These are phyloP conservation scores for Trichoderma sp. DNA, from an alignment of 2,329 filamentous ascomycete species.

Conservation along the genomic window DNA sequence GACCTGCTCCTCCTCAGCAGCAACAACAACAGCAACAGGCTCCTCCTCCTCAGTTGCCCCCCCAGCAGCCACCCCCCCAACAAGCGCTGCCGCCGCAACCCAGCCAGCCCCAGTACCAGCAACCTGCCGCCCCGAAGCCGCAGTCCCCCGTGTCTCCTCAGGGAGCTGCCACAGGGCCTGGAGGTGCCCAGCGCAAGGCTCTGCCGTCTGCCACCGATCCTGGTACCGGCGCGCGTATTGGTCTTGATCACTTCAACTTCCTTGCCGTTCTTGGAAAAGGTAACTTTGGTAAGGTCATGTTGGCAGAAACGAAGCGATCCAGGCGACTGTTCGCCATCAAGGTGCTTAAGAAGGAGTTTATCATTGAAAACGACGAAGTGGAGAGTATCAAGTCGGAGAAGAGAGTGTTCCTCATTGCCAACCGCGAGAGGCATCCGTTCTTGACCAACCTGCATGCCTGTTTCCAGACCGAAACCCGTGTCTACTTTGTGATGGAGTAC, in stretches of 20 bases:
- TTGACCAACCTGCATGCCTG: constrained; percentile 92
- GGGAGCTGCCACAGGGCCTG: constrained; percentile 25
- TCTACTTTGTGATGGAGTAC: constrained; percentile 99
- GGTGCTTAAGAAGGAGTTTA: constrained; percentile 99
- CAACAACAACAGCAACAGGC: constrained; percentile 38
- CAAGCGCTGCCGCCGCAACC: constrained; percentile 31
- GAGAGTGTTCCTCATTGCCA: constrained; percentile 93
- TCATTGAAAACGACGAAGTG: constrained; percentile 98
- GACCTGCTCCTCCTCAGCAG: constrained; percentile 32
- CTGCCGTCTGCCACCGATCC: constrained; percentile 68
- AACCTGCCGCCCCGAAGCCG: constrained; percentile 38
- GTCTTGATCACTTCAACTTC: constrained; percentile 98
- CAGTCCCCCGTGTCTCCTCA: constrained; percentile 34
- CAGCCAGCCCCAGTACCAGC: constrained; percentile 37
- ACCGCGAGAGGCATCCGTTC: constrained; percentile 96
- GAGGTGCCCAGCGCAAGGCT: constrained; percentile 46
- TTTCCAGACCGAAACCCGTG: constrained; percentile 97
- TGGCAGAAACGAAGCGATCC: constrained; percentile 91
- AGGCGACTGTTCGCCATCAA: constrained; percentile 97
- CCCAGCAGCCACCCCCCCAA: constrained; percentile 38
- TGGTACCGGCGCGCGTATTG: constrained; percentile 80
- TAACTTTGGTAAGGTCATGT: constrained; percentile 99
- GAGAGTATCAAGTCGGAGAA: constrained; percentile 98
- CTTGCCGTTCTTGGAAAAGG: constrained; percentile 96
- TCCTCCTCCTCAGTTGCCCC: constrained; percentile 36